A percentile compares a stretch with the other conserved stretches of the same genome.
Conservation (phyloP, 2,329 filamentous ascomycete genomes). For the Penicillium sp. region DNA sequence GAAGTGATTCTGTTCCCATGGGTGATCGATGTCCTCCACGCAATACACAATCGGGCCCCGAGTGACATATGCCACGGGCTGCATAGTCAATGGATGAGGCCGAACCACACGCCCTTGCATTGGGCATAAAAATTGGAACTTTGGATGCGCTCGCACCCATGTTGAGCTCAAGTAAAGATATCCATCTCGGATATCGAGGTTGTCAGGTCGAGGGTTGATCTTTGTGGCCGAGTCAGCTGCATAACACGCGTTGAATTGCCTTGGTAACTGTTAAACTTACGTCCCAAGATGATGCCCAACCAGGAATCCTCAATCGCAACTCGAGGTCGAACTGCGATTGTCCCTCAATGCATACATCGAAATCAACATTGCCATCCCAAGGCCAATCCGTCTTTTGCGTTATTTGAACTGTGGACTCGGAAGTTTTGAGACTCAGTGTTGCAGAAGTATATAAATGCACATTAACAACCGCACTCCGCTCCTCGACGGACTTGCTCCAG, state of each 20-base stretch:
- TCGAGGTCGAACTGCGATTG: constrained; percentile 37
- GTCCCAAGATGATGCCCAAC: constrained; percentile 45
- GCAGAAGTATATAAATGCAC: constrained; percentile 63
- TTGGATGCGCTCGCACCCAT: constrained; percentile 45
- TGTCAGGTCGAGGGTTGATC: constrained; percentile 41
- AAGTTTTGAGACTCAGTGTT: constrained; percentile 35
- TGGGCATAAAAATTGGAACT: constrained; percentile 53
- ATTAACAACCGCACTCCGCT: constrained; percentile 47
- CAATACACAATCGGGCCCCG: constrained; percentile 66
- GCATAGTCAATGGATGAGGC: constrained; percentile 62
- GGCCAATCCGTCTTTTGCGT: constrained; percentile 62
- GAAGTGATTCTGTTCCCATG: constrained; percentile 58
- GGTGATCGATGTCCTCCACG: constrained; percentile 63
- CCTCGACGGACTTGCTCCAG: constrained; percentile 48
- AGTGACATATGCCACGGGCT: constrained; percentile 58
- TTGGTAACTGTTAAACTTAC: constrained; percentile 3
- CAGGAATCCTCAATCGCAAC: constrained; percentile 59
- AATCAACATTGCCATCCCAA: constrained; percentile 58
- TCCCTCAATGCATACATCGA: constrained; percentile 43
- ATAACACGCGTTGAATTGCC: background rate
- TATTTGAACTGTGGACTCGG: constrained; percentile 44
- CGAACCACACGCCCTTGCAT: constrained; percentile 55
- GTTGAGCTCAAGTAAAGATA: constrained; percentile 54
- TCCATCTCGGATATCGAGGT: constrained; percentile 47
- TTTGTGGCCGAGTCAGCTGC: constrained; percentile 14